Evolutionary conservation across 2,329 filamentous ascomycete species (phyloP).

Genomic region (Clonostachys byssicola): DNA sequence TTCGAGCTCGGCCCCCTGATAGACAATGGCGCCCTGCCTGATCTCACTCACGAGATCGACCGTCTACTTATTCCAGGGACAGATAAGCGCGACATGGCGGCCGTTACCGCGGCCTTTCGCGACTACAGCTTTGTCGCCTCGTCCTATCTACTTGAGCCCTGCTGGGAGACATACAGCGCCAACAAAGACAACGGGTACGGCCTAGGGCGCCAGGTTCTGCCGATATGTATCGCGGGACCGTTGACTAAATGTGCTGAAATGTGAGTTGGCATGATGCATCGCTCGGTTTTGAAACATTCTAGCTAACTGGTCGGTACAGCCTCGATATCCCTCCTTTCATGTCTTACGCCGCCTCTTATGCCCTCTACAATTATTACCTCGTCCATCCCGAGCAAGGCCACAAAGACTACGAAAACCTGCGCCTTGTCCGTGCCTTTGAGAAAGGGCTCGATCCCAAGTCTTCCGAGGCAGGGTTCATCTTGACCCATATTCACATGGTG

Average conservation of each 20-base stretch:
- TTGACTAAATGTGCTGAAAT: constrained; percentile 81
- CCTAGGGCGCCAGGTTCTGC: constrained; percentile 69
- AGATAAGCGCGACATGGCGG: too few species aligned
- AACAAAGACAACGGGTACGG: constrained; percentile 73
- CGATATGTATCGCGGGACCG: constrained; percentile 70
- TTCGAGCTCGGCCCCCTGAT: constrained; percentile 74
- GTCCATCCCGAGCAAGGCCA: constrained; percentile 46
- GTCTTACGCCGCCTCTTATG: constrained; percentile 73
- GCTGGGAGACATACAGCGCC: constrained; percentile 61
- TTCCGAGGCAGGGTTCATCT: constrained; percentile 92
- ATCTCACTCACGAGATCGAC: too few species aligned
- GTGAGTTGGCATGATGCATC: constrained; percentile 48
- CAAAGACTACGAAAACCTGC: constrained; percentile 64
- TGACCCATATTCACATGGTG: constrained; percentile 95
- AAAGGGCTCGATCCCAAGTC: constrained; percentile 80
- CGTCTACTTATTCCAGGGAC: too few species aligned
- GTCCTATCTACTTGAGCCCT: constrained; percentile 87
- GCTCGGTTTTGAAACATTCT: not conserved
- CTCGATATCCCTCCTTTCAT: constrained; percentile 86
- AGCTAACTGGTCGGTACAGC: constrained; percentile 16
- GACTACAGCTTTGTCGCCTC: constrained; percentile 92
- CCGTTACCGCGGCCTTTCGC: constrained; percentile 27
- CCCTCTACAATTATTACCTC: constrained; percentile 64
- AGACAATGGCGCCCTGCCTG: constrained; percentile 45
- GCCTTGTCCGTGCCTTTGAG: constrained; percentile 88